Percentiles rank a stretch among this genome's conserved stretches.
Conservation (phyloP, 2,329 filamentous ascomycete species). For the Aureobasidium sp. region DNA sequence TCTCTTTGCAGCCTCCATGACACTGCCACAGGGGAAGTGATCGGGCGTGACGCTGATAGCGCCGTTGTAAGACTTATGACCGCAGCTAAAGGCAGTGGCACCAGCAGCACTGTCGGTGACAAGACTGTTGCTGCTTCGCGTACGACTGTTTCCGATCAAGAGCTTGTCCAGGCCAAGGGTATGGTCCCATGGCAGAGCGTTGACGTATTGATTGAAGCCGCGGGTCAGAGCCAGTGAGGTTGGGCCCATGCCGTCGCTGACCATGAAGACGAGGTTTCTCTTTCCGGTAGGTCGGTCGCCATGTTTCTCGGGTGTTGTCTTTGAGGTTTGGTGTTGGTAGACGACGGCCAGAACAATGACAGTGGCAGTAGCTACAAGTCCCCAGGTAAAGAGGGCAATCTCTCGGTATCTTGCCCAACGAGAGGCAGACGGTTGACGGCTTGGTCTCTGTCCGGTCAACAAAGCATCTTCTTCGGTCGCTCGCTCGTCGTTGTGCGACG, state of each 20-base stretch:
- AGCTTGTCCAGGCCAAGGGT: constrained; percentile 79
- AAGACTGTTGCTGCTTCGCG: constrained; percentile 71
- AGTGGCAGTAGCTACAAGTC: constrained; percentile 68
- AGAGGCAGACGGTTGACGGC: constrained; percentile 24
- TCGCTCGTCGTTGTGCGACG: constrained; percentile 48
- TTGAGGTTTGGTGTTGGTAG: constrained; percentile 56
- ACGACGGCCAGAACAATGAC: constrained; percentile 76
- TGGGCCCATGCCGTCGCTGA: constrained; percentile 97
- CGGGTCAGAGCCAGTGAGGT: constrained; percentile 81
- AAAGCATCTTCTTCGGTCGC: constrained; percentile 51
- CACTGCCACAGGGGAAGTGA: constrained; percentile 80
- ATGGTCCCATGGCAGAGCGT: constrained; percentile 64
- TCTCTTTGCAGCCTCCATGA: constrained; percentile 85
- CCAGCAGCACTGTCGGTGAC: constrained; percentile 97
- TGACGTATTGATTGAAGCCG: constrained; percentile 71
- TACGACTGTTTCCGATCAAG: constrained; percentile 83
- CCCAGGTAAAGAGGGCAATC: constrained; percentile 71
- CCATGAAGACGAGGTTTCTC: constrained; percentile 96
- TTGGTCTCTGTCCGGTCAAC: constrained; percentile 44
- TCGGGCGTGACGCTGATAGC: constrained; percentile 87
- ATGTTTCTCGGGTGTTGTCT: constrained; percentile 9
- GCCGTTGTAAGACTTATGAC: constrained; percentile 89
- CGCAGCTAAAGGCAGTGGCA: constrained; percentile 92
- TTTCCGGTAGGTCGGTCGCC: constrained; percentile 47
- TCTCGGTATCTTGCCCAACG: constrained; percentile 60